Conservation (phyloP, 495 filamentous ascomycete genomes). For the Glonium stellatum region DNA sequence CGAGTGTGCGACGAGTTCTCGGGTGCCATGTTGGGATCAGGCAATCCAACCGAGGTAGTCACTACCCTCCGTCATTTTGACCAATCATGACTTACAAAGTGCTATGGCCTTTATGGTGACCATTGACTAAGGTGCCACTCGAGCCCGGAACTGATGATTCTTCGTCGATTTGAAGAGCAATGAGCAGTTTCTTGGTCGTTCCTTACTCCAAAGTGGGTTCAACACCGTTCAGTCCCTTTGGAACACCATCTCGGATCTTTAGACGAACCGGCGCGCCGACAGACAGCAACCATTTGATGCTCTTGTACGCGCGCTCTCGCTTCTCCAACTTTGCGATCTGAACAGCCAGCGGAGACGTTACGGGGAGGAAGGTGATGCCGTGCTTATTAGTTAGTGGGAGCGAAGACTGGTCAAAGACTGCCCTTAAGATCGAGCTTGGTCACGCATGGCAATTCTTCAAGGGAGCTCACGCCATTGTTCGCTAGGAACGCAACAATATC, state of each 20-base stretch:
- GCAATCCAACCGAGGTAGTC: no score
- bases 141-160: constrained; percentile 16
- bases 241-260: constrained; percentile 21
- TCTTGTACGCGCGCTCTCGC: not conserved
- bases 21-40: no score
- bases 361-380: constrained; percentile 26
- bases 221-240: constrained; percentile 19
- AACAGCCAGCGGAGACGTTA: constrained; percentile 26
- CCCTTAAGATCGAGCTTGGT: constrained; percentile 18
- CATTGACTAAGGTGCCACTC: constrained; percentile 28
- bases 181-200: constrained; percentile 27
- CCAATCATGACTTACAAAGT: no score
- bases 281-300: constrained; percentile 31
- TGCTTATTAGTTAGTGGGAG: constrained; percentile 19
- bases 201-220: constrained; percentile 26
- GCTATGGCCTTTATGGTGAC: no score
- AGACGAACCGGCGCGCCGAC: constrained; percentile 27
- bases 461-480: not conserved
- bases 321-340: constrained; percentile 22
- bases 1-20: no score
- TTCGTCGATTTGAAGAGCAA: constrained; percentile 28
- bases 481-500: constrained; percentile 17
- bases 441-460: no score
- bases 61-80: no score
- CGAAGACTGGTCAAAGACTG: constrained; percentile 17